Evolutionary conservation across 2,329 filamentous ascomycete species (phyloP).

Genomic region (Hymenoscyphus repandus): DNA sequence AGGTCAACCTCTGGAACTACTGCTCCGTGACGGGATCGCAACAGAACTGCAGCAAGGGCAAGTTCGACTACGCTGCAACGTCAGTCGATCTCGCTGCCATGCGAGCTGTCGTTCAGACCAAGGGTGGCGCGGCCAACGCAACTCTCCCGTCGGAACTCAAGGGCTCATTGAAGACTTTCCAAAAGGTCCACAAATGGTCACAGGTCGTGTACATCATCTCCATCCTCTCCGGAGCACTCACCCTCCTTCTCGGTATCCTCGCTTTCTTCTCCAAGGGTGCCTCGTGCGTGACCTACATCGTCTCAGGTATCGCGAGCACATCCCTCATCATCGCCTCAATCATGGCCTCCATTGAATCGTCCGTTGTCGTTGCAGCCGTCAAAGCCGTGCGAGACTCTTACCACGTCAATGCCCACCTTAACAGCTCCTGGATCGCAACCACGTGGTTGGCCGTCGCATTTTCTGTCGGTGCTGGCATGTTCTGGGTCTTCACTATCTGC

Average conservation of each 20-base stretch:
- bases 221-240: slow-evolving; percentile 61
- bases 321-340: slow-evolving; percentile 58
- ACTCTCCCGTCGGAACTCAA: slow-evolving; percentile 57
- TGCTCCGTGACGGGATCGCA: slow-evolving; percentile 54
- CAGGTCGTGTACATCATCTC: slow-evolving; percentile 75
- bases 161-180: slow-evolving; percentile 66
- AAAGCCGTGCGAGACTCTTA: slow-evolving; percentile 64
- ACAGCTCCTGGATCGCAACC: slow-evolving; percentile 62
- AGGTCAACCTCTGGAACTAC: slow-evolving; percentile 81
- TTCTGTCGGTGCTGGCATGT: slow-evolving; percentile 68
- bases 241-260: slow-evolving; percentile 74
- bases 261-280: slow-evolving; percentile 78
- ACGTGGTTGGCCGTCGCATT: slow-evolving; percentile 80
- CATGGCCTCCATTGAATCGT: slow-evolving; percentile 70
- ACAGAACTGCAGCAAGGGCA: slow-evolving; percentile 62
- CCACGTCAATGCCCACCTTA: slow-evolving; percentile 61
- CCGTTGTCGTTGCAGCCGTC: slow-evolving; percentile 63
- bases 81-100: slow-evolving; percentile 63
- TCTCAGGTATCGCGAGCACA: slow-evolving; percentile 57
- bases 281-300: slow-evolving; percentile 75
- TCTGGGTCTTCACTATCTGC: slow-evolving; percentile 90
- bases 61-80: slow-evolving; percentile 73
- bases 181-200: slow-evolving; percentile 73
- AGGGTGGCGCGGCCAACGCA: slow-evolving; percentile 45
- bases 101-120: slow-evolving; percentile 43